Percentiles rank a stretch among this genome's conserved stretches.
These are phyloP conservation scores for Marsdenia floribunda DNA, from an alignment of 257 asterid genomes.

Conservation along the genomic window DNA sequence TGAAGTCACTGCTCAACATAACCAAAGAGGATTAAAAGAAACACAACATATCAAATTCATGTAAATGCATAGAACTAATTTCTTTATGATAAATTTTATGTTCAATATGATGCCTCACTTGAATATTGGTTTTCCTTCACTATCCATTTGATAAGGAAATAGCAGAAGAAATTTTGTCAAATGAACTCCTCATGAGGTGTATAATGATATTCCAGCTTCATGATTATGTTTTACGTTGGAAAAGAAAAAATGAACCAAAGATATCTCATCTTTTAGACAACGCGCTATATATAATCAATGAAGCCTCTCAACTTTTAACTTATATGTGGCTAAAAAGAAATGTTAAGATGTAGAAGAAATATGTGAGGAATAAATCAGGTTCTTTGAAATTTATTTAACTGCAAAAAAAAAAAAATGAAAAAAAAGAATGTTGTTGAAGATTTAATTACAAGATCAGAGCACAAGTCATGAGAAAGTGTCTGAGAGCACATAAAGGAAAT, in stretches of 20 bases:
- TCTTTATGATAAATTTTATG: not conserved
- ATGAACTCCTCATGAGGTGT: not conserved
- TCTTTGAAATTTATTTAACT: not conserved
- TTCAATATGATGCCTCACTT: not conserved
- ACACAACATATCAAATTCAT: not conserved
- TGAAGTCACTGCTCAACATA: slow-evolving; percentile 9
- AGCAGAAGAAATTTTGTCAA: not conserved
- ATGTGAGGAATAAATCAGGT: not conserved
- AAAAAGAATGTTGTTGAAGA: not conserved
- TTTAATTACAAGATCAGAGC: not conserved
- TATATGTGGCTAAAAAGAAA: not conserved
- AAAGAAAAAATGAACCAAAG: not conserved
- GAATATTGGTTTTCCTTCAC: not conserved
- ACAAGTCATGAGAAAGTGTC: not conserved
- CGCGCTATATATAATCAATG: not conserved
- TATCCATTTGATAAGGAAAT: not conserved
- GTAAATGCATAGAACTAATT: not conserved
- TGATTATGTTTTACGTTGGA: not conserved
- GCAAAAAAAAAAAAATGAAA: not conserved
- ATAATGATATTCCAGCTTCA: not conserved
- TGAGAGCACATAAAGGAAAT: not conserved
- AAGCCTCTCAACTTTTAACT: not conserved
- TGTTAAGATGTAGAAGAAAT: not conserved
- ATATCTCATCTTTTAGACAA: not conserved
- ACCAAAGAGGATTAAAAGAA: not conserved